Base-by-base conservation (phyloP, 306 rosid species). In the Sophora flavescens region DNA sequence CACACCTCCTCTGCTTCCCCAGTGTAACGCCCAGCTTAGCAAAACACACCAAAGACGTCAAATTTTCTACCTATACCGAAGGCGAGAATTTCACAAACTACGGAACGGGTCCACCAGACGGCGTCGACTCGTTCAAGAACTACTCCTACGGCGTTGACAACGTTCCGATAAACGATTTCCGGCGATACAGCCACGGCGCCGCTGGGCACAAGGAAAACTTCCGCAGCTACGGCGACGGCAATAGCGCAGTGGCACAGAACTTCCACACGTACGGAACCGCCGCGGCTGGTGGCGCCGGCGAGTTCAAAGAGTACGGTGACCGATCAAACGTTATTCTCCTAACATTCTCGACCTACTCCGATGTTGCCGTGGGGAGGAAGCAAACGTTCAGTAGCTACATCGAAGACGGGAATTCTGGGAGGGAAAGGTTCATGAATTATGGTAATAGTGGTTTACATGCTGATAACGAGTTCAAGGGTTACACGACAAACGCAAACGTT, bases 1-100 rank as follows among this genome's bases (percentile, higher is more conserved):
- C 97, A 0, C 74, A 90, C 15, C 90, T 94, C 7, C 96, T 94
- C 74, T 94, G 98, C 64, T 84, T 87, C 62, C 84, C 94, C 2
- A 91, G 91, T 10, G 78, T 87, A 6, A 56, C 53, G 0, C 78
- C 88, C 14, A 86, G 84, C 47, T 77, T 90, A 0, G 81, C 62
- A 56, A 89, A 86, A 68, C 95, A 87, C 85, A 10, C 54, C 3
- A 36, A 63, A 4, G 85, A 85, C 53, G 51, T 57, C 4, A 58
- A 22, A 58, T 94, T 94, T 47, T 35, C 86, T 1, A 70, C 8
- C 7, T 94, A 94, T 71, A 0, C 33, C 1, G 36, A 74, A 54
- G 70, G 32, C 4, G 58, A 51, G 69, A 94, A 94, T 71, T 94
- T 94, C 87, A 89, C 93, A 45, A 89, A 80, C 47, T 94, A 94